phyloP scores from a whole-genome alignment of 805 yeast genomes.

The Ogataea chonburiensis region DNA sequence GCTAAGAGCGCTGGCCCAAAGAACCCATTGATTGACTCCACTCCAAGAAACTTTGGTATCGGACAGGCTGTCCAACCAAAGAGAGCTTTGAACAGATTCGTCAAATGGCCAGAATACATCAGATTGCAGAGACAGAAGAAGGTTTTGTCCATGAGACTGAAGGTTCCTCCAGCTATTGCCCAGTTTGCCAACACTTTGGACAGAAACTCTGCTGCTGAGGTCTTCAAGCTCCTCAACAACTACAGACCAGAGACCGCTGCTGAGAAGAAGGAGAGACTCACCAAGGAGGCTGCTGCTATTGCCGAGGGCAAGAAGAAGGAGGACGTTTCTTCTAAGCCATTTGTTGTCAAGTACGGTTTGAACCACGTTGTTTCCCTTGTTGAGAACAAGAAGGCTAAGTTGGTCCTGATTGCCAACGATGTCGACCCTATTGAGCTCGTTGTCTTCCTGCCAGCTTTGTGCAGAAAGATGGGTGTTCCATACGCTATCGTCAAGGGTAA shows the following conservation, averaged over 20 bases:
- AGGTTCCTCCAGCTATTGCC: conserved; percentile 96
- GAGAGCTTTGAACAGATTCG: conserved; percentile 92
- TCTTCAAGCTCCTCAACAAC: conserved; percentile 94
- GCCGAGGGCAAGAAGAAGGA: conserved; percentile 96
- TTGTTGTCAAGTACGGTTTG: conserved; percentile 92
- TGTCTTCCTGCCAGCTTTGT: conserved; percentile 92
- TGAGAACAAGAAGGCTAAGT: conserved; percentile 96
- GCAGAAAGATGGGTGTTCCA: conserved; percentile 98
- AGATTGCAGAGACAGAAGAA: conserved; percentile 97
- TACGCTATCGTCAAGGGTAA: conserved; percentile 96
- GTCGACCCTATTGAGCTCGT: conserved; percentile 98
- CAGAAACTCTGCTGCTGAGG: conserved; percentile 96
- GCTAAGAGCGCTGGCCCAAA: conserved; percentile 47
- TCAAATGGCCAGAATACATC: conserved; percentile 97
- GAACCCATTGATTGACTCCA: conserved; percentile 84
- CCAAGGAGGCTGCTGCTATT: conserved; percentile 96
- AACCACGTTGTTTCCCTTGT: conserved; percentile 95
- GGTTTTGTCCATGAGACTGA: conserved; percentile 87
- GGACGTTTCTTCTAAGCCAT: conserved; percentile 95
- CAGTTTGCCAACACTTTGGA: conserved; percentile 94
- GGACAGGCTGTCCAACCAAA: conserved; percentile 92
- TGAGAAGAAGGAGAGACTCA: conserved; percentile 97
- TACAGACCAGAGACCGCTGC: conserved; percentile 96
- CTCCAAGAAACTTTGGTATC: conserved; percentile 89
- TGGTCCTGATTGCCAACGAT: conserved; percentile 94